Base-by-base conservation (phyloP, 371 early-diverging fungal genomes). In the Mucor ambiguus region DNA sequence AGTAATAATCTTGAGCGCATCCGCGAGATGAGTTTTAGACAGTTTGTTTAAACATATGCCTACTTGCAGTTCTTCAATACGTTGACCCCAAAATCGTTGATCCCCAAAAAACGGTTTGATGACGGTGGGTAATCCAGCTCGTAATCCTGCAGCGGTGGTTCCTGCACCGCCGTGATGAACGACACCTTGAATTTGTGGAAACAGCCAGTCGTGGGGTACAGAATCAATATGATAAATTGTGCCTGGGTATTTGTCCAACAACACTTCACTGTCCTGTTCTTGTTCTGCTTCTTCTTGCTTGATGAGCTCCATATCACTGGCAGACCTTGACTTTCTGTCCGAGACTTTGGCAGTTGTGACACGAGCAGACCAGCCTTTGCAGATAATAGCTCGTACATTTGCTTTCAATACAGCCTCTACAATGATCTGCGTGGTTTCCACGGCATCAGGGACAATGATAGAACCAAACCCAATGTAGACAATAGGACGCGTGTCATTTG, bases 101-200 rank as follows among this genome's bases (percentile, higher is more conserved):
- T 94, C 94, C 12, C 92, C 94, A 78, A 94, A 94, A 70, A 90
- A 94, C 0, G 94, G 93, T 63, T 89, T 89, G 33, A 94, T 84
- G 24, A 93, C 71, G 0, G 92, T 90, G 0, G 93, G 93, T 41
- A 85, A 74, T 12, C 94, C 94, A 1, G 89, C 89, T 7, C 90
- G 77, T 30, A 93, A 59, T 9, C 93, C 94, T 8, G 94, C 93
- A 4, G 94, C 90, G 1, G 90, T 88, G 0, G 95, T 95, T 2
- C 95, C 95, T 4, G 94, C 92, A 20, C 95, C 95, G 35, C 95
- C 95, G 72, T 95, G 95, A 70, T 95, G 95, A 0, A 91, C 88
- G 5, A 93, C 93, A 16, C 84, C 93, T 29, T 85, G 79, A n/a
- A 94, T 79, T 58, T 81, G 77, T 2, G 88, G 85, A 69, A 95